Base-by-base conservation (phyloP, 805 yeast species). In the Candida taoyuanica region DNA sequence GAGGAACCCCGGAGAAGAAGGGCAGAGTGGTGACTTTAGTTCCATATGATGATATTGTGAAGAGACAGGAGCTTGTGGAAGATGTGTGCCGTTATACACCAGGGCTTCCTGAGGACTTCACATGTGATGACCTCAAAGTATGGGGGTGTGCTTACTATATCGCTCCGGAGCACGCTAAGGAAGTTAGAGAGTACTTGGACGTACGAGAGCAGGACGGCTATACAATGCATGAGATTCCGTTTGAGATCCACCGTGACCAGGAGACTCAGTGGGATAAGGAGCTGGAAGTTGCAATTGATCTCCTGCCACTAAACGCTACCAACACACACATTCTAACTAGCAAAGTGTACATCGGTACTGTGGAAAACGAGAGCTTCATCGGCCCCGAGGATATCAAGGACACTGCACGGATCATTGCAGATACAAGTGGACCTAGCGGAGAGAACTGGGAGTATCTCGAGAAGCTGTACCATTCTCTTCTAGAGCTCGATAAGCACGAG, bases 131-230 rank as follows among this genome's bases (percentile, higher is more conserved):
- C 40, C 56, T 79, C 42, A 64, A 59, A 35, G 81, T 85, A 0
- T 76, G 85, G 78, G 95, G 94, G 1, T 85, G 85, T 34, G 94
- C 93, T 0, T 89, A 86, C 60, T 81, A 82, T 50, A 81, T 89
- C 7, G 80, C 80, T 4, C 73, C 86, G 1, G 74, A 76, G 37
- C 56, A 73, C 36, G 88, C 81, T 0, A 57, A 59, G 5, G 72
- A 73, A 40, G 93, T 86, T 14, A 66, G 68, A 23, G 79, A 73
- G 13, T 82, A 86, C 49, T 67, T 89, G 34, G 95, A 89, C 49
- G 70, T 76, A 12, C 68, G 98, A 39, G 98, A 89, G 51, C 88
- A 87, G 58, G 88, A 87, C 53, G 98, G 97, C 0, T 89, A 89
- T 59, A 68, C 86, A 1, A 65, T 76, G 2, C 86, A 84, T 46